Base-by-base conservation (phyloP, 2,329 filamentous ascomycete genomes). In the Hirsutella minnesotensis region DNA sequence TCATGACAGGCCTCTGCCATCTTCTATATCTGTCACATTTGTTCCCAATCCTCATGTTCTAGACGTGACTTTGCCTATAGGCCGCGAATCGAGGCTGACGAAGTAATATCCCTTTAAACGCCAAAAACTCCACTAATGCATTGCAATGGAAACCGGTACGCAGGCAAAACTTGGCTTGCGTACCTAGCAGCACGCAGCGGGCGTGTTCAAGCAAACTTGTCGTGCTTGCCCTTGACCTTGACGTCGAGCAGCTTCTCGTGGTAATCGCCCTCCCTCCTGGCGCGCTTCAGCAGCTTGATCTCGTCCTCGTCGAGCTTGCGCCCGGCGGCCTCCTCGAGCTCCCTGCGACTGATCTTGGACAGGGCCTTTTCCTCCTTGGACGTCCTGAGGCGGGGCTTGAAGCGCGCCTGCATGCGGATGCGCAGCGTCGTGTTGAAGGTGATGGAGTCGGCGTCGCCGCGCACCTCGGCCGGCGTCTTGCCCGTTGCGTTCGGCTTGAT, bases 401-500 rank as follows among this genome's bases (percentile, higher is more conserved):
- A 96, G 40, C 86, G 74, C 19, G 90, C 87, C 66, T 96, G 90
- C 89, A 96, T 95, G 42, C 89, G 83, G 53, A 96, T 77, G 40
- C 86, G 75, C 46, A 94, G 60, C 7, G 80, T 83, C 9, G 86
- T 87, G 52, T 75, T 75, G 55, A 84, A 85, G 4, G 70, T 74
- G 40, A 80, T 76, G 9, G 67, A 65, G 13, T 81, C 77, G 8
- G 78, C 82, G 59, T 95, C 87, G 39, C 86, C 88, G 27, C 86
- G 78, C 12, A 94, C 69, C 51, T 89, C 82, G 1, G 78, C 69
- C 2, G 40, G 20, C 16, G 24, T 12, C 24, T 7, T 7, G 24
- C 7, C 24, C 7, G 24, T 7, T 27, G 24, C 24, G 24, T 12
- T 7, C 24, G 82, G 69, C 52, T 75, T 75, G 38, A 78, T 68